Evolutionary conservation across 176 grass and related monocot species (phyloP), one percentile per base, ranked within the genome.

Genomic region (Cenchrus fungigraminus): DNA sequence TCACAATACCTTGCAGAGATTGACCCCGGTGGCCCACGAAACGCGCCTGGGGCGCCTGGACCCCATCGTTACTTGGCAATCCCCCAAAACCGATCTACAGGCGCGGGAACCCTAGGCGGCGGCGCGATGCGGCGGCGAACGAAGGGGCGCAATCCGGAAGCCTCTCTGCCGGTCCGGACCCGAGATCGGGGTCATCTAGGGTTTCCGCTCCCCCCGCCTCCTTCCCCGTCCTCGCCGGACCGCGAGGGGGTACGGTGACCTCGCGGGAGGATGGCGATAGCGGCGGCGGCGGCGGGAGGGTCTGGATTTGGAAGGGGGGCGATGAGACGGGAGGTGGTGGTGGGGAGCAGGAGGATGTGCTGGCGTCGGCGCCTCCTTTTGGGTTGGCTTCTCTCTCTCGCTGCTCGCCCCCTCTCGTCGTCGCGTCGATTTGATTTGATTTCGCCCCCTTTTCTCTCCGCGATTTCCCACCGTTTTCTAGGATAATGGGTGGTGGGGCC

Each of bases 1-100:
- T 89, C 56, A 81, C 64, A 87, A 82, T 98, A 98, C 95, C 95
- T 98, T 90, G 94, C 93, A 89, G 81, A 98, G 91, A 74, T 80
- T 91, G 81, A 80, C 61, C 52, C 73, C 91, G 78, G 82, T 44
- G 67, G 95, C 92, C 95, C 95, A 98, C 19, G 95, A 93, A 88
- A 98, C 89, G 87, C 95, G 84, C 89, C 78, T 93, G 85, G 84
- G 82, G 57, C 89, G 82, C 87, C 89, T 82, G 46, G 79, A 88
- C 59, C 95, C 89, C 54, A 86, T 90, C 60, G 79, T 86, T 79
- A 45, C 63, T 71, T 49, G 69, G 8, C 53, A 28, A 51, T 70
- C 52, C 8, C 63, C 45, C 34, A 60, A 82, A 82, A 82, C 79
- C 82, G 83, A 89, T 83, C 88, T 91, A 94, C 74, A 88, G 73